Conservation (phyloP, 257 asterid species). For the Vinca minor region DNA sequence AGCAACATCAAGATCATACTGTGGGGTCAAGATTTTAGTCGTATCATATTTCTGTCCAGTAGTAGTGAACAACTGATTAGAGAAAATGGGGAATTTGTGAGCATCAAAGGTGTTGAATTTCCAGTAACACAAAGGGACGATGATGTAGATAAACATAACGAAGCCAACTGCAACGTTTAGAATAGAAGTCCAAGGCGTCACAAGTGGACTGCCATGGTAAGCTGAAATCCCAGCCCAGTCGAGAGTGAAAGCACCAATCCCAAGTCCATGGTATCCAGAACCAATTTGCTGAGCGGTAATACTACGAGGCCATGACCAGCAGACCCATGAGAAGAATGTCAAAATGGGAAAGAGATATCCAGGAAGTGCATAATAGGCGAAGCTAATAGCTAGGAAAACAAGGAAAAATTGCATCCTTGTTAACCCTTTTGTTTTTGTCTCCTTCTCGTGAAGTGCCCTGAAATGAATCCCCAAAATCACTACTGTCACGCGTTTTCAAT, state of each 20-base stretch:
- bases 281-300: constrained; percentile 97
- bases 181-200: constrained; percentile 75
- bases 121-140: constrained; percentile 92
- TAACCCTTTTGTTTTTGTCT: constrained; percentile 52
- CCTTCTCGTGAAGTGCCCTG: constrained; percentile 98
- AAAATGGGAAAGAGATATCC: constrained; percentile 81
- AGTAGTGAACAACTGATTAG: constrained; percentile 67
- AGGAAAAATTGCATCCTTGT: constrained; percentile 89
- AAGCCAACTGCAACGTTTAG: constrained; percentile 77
- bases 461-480: too few species aligned
- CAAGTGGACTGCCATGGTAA: constrained; percentile 95
- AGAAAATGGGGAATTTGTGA: constrained; percentile 83
- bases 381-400: constrained; percentile 57
- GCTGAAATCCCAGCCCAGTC: constrained; percentile 99
- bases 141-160: constrained; percentile 80
- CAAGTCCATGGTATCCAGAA: constrained; percentile 91
- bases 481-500: too few species aligned
- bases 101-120: constrained; percentile 85
- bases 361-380: constrained; percentile 70
- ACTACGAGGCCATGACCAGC: constrained; percentile 91
- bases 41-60: constrained; percentile 69
- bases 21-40: constrained; percentile 70
- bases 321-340: constrained; percentile 97
- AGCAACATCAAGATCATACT: constrained; percentile 58
- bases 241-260: constrained; percentile 94